Conservation (phyloP, 2,329 filamentous ascomycete species). For the Calycina herbarum region DNA sequence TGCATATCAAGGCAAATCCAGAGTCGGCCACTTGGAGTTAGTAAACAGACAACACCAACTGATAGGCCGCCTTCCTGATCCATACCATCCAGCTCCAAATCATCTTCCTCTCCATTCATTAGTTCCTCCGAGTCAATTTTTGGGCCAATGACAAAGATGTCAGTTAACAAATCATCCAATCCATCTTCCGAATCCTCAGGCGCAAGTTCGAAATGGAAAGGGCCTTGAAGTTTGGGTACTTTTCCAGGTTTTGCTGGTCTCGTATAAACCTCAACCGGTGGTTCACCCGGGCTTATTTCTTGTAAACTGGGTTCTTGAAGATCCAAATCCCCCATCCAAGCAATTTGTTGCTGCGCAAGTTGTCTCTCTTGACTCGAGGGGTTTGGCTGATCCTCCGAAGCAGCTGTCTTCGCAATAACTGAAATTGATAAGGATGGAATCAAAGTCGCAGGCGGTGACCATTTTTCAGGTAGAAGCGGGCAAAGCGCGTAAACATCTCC, state of each 20-base stretch:
- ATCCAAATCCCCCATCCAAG: slow-evolving; percentile 68
- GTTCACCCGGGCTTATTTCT: slow-evolving; percentile 51
- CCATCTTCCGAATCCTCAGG: slow-evolving; percentile 55
- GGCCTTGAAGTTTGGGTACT: slow-evolving; percentile 61
- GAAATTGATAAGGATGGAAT: slow-evolving; percentile 81
- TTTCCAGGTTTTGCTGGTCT: slow-evolving; percentile 58
- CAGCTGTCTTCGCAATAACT: slow-evolving; percentile 71
- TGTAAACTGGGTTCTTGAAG: slow-evolving; percentile 59
- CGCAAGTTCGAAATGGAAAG: slow-evolving; percentile 55
- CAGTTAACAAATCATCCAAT: slow-evolving; percentile 56
- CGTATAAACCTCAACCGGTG: slow-evolving; percentile 54
- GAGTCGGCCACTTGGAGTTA: slow-evolving; percentile 61
- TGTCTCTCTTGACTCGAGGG: slow-evolving; percentile 54
- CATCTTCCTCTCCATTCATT: slow-evolving; percentile 65
- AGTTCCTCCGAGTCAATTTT: slow-evolving; percentile 60
- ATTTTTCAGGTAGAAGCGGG: slow-evolving; percentile 82
- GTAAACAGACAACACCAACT: slow-evolving; percentile 57
- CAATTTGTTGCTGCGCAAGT: slow-evolving; percentile 62
- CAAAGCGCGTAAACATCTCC: slow-evolving; percentile 94
- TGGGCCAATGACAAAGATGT: slow-evolving; percentile 63
- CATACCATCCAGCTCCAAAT: slow-evolving; percentile 55
- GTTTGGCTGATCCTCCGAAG: slow-evolving; percentile 58
- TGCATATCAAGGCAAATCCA: slow-evolving; percentile 62
- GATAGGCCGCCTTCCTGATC: slow-evolving; percentile 59
- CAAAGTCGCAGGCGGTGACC: slow-evolving; percentile 74